Conservation (phyloP, 208 protist species). For the Crithidia brevicula region DNA sequence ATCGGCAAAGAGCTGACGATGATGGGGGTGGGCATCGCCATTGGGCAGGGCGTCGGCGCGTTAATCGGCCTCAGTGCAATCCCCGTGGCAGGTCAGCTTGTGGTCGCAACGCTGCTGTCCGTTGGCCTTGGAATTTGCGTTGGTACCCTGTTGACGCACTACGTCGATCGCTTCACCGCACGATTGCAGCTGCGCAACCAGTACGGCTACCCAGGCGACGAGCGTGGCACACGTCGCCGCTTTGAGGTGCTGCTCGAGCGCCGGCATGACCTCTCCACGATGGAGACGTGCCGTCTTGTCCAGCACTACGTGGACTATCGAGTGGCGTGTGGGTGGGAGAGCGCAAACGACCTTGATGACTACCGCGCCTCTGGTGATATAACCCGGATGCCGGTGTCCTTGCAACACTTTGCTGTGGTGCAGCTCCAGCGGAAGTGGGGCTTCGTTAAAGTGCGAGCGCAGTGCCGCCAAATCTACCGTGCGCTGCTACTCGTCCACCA, state of each 20-base stretch:
- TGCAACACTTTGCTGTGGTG: constrained; percentile 81
- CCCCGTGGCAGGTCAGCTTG: constrained; percentile 62
- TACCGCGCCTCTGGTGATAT: constrained; percentile 68
- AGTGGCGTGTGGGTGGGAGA: constrained; percentile 79
- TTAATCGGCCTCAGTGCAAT: constrained; percentile 62
- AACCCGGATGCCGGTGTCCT: constrained; percentile 66
- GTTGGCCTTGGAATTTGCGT: constrained; percentile 60
- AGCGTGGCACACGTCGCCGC: constrained; percentile 50
- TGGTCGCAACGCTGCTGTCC: constrained; percentile 59
- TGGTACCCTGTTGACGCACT: constrained; percentile 63
- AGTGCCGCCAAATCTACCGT: constrained; percentile 66
- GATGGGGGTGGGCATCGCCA: constrained; percentile 56
- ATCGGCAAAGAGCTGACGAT: constrained; percentile 64
- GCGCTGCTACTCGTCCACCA: constrained; percentile 74
- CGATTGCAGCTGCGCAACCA: constrained; percentile 60
- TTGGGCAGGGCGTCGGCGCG: constrained; percentile 64
- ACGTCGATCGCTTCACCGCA: constrained; percentile 68
- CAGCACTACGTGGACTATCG: constrained; percentile 84
- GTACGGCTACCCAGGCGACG: constrained; percentile 66
- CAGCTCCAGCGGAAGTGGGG: constrained; percentile 82
- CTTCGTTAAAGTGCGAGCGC: constrained; percentile 61
- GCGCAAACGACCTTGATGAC: constrained; percentile 63
- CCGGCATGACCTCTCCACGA: constrained; percentile 62
- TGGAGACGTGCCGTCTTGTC: constrained; percentile 66
- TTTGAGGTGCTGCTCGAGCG: constrained; percentile 66